Base-by-base conservation (phyloP, 129 eudicot genomes). In the Tanacetum coccineum region DNA sequence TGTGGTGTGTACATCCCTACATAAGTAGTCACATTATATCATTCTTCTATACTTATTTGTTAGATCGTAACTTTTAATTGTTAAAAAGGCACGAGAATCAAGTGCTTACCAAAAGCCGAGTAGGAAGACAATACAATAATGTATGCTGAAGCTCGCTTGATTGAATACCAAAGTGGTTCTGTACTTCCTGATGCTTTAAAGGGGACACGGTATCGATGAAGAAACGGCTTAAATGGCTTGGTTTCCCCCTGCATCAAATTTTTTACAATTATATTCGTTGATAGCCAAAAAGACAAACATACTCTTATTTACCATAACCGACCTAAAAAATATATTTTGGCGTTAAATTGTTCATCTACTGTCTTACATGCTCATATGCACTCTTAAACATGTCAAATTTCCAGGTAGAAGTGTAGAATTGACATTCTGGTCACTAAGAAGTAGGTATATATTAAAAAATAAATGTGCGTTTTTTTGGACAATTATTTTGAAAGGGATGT, bases 91-190 rank as follows among this genome's bases (percentile, higher is more conserved):
- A 14, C 17, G 11, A 19, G 18, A 17, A 67, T 19, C 6, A 14
- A 67, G 13, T 61, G 2, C 42, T 70, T 50, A 79, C 87, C 87
- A 53, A 67, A 76, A 11, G 84, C 77, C 19, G 87, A 83, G 57
- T 83, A 83, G 8, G 87, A 79, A 62, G 87, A 79, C 57, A 79
- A 53, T 39, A 83, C 81, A 13, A 83, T 72, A 22, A 83, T 72
- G 66, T 83, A 79, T 1, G 87, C 82, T 4, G 84, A 80, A 60
- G 82, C 87, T 72, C 84, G 69, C 77, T 76, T 83, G 75, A 83
- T 79, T 9, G 87, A 83, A 70, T 83, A 83, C 87, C 87, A 83
- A 54, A 83, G 68, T 3, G 87, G 82, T 36, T 72, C 59, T 17
- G 87, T 75, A 64, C 84, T 83, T 22, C 59, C 47, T 51, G 87